Base-by-base conservation (phyloP, 2,329 filamentous ascomycete genomes). In the Diplodia seriata region DNA sequence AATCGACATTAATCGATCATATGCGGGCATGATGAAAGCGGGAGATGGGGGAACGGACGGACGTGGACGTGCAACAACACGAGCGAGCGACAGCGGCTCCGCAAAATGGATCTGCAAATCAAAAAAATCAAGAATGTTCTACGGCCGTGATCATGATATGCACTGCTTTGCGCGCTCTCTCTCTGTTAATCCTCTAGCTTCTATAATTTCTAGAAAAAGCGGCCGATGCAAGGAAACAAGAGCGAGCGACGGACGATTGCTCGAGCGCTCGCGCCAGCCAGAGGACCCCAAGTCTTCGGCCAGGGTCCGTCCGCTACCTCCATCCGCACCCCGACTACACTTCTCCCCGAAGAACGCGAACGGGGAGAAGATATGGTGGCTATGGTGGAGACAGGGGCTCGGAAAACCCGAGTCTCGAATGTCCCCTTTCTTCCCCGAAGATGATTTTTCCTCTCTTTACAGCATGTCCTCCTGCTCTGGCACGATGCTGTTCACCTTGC, bases 401-500 rank as follows among this genome's bases (percentile, higher is more conserved):
- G 0, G 7, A 20, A 47, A 7, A 18, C 43, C 43, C 43, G n/a
- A 5, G 20, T 63, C 59, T 51, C 43, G 43, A n/a, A 63, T 63
- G 31, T 51, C 15, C 15, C 11, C 20, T 11, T 33, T 43, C 15
- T 33, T 26, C 23, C 38, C 31, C 3, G n/a, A 33, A 8, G 31
- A 33, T 8, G 1, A 6, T 11, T 36, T 23, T 38, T 11, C 18
- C 29, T 14, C 15, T 47, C 29, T 9, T 31, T 51, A 64, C 64
- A 49, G 55, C 69, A 85, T 76, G 70, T 83, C 79, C 63, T 78
- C 82, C 78, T 94, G 91, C 79, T 94, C 92, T 0, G 87, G 85
- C n/a, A 94, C 91, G 23, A 90, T 86, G 70, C 85, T 91, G 76
- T 85, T 87, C 73, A 94, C 75, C 71, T 82, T 86, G 0, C 89